phyloP scores from a whole-genome alignment of 2,329 filamentous ascomycete species.

The Penicillium thymicola region DNA sequence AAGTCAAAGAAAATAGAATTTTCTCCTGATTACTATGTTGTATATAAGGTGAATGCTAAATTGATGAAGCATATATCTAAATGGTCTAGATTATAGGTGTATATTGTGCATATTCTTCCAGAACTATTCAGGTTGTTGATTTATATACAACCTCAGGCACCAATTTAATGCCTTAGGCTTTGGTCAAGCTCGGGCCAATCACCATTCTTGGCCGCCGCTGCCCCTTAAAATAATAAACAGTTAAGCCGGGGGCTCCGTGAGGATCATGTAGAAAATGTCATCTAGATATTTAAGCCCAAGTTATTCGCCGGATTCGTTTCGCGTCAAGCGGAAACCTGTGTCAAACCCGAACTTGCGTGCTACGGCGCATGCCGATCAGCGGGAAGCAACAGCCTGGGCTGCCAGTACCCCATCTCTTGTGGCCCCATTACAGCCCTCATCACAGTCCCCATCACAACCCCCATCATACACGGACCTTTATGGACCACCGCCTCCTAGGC shows the following conservation, averaged over 20 bases:
- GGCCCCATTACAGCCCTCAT: not conserved
- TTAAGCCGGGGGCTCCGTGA: not conserved
- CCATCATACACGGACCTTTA: slow-evolving; percentile 23
- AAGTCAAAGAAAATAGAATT: not conserved
- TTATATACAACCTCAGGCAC: not conserved
- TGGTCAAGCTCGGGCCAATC: not conserved
- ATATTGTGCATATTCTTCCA: not conserved
- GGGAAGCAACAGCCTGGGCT: slow-evolving; percentile 2
- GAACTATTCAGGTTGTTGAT: not conserved
- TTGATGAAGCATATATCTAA: not conserved
- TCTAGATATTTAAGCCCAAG: slow-evolving; percentile 13
- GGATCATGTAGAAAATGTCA: slow-evolving; percentile 12
- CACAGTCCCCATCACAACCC: slow-evolving; percentile 4
- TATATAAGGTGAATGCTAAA: not conserved
- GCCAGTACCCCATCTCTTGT: slow-evolving; percentile 13
- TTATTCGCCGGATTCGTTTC: slow-evolving; percentile 12
- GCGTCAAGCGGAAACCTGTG: slow-evolving; percentile 22
- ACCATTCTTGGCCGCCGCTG: not conserved
- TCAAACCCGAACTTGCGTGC: slow-evolving; percentile 24
- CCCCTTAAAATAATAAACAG: not conserved
- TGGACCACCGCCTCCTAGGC: slow-evolving; percentile 1
- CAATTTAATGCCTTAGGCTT: not conserved
- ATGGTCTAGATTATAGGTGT: not conserved
- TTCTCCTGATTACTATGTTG: not conserved
- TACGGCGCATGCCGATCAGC: slow-evolving; percentile 13